Evolutionary conservation across 768 basidiomycete genomes (phyloP).

Genomic region (Fibroporia radiculosa): DNA sequence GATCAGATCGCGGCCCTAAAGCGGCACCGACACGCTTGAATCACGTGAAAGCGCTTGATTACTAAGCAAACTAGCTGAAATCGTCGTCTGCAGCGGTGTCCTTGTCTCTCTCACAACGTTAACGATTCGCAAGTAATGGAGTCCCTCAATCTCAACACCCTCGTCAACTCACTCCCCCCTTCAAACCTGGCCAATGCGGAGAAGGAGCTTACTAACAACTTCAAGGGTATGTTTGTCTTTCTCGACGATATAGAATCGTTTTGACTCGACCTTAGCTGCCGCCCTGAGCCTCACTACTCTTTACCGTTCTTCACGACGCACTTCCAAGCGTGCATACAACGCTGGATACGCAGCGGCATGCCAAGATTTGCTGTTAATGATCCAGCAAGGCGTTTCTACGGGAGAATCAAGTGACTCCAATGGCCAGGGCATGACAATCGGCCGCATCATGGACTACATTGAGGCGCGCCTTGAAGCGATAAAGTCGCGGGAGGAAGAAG

Average conservation of each 20-base stretch:
- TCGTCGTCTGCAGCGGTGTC: background rate
- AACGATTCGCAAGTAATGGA: slow-evolving; percentile 13
- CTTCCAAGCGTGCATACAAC: slow-evolving; percentile 75
- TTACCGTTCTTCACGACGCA: slow-evolving; percentile 70
- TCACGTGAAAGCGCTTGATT: too few species aligned
- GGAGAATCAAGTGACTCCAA: slow-evolving; percentile 38
- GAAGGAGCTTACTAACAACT: slow-evolving; percentile 74
- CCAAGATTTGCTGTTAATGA: slow-evolving; percentile 72
- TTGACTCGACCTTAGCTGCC: slow-evolving; percentile 43
- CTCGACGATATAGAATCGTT: slow-evolving; percentile 14
- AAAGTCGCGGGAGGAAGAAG: slow-evolving; percentile 67
- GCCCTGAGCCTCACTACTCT: slow-evolving; percentile 80
- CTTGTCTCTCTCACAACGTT: background rate
- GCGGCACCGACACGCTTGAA: too few species aligned
- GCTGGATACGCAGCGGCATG: slow-evolving; percentile 76
- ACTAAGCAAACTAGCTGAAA: background rate
- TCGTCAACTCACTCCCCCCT: slow-evolving; percentile 65
- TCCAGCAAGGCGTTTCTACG: slow-evolving; percentile 75
- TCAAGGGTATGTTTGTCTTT: slow-evolving; percentile 47
- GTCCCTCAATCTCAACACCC: slow-evolving; percentile 65
- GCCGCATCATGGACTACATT: slow-evolving; percentile 77
- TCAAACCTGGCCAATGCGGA: slow-evolving; percentile 70
- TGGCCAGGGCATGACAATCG: slow-evolving; percentile 63
- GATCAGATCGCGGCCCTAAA: too few species aligned
- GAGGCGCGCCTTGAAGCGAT: slow-evolving; percentile 77